Evolutionary conservation across 1,139 yeast species (phyloP).

Genomic region (Pichia sorboxylosa): DNA sequence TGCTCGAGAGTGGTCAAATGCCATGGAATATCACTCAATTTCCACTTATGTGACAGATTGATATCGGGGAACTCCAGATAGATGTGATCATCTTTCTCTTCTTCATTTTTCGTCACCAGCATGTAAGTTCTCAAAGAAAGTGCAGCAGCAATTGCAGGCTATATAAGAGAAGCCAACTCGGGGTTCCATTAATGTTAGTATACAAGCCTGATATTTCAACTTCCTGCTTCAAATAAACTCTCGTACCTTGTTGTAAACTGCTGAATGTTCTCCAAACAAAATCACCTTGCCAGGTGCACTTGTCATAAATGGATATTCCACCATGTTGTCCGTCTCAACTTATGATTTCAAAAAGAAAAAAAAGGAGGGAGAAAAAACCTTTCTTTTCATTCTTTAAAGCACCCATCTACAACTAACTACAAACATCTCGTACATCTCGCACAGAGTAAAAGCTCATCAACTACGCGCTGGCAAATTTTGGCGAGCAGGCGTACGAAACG

Average conservation of each 20-base stretch:
- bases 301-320: conserved; percentile 45
- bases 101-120: conserved; percentile 35
- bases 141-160: conserved; percentile 87
- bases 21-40: conserved; percentile 51
- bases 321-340: too few relatives aligned
- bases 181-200: not conserved
- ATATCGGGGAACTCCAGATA: conserved; percentile 79
- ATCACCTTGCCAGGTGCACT: conserved; percentile 97
- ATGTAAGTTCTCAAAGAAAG: conserved; percentile 72
- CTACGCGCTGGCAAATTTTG: too few relatives aligned
- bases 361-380: too few relatives aligned
- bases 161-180: not conserved
- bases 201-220: too few relatives aligned
- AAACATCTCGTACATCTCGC: too few relatives aligned
- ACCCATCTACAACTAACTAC: too few relatives aligned
- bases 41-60: conserved; percentile 53
- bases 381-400: too few relatives aligned
- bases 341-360: too few relatives aligned
- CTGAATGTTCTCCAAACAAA: conserved; percentile 94
- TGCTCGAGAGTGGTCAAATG: conserved; percentile 22
- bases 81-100: conserved; percentile 30
- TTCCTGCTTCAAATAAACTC: too few relatives aligned
- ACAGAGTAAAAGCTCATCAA: too few relatives aligned
- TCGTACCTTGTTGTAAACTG: conserved; percentile 68
- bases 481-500: too few relatives aligned